Base-by-base conservation (phyloP, 2,329 filamentous ascomycete species). In the Torrubiella hemipterigena region DNA sequence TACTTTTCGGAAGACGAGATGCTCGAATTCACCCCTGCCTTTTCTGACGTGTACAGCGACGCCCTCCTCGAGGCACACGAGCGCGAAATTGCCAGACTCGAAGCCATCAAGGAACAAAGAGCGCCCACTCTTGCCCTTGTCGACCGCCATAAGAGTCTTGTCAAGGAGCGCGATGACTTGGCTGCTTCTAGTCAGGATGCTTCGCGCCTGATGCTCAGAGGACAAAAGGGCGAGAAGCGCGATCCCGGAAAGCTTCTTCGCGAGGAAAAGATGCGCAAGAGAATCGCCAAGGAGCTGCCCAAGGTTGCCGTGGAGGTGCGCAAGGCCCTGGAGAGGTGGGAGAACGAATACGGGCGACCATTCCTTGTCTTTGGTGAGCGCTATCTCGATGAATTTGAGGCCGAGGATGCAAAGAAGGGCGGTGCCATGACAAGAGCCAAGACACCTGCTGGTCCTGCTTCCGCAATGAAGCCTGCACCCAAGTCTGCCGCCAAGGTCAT, bases 1-100 rank as follows among this genome's bases (percentile, higher is more conserved):
- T 96, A 91, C 61, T 87, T 93, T 50, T 94, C 84, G 0, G 91
- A 98, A 51, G 91, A 98, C 48, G 91, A 98, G 59, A 96, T 96
- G 87, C 73, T 96, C 34, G 87, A 95, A 43, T 98, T 98, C 45
- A 91, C 87, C 0, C 91, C 93, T 1, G 91, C 87, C 25, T 96
- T 96, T 52, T 93, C 86, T 9, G 91, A 96, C 50, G 89, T 95
- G 14, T 95, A 93, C 58, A 95, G 86, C 46, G 91, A 98, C 52
- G 91, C 91, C 5, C 69, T 98, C 8, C 72, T 98, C 0, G 87
- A 93, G 42, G 87, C 91, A 0, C 93, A 98, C 48, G 91, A 98
- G 61, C 77, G 80, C 14, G 93, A 98, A 50, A 87, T 98, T 41
- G 62, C 66, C 6, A 75, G 87, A 15, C 66, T 98, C 1, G 83